Percentiles rank a stretch among this genome's conserved stretches.
phyloP scores from a whole-genome alignment of 78 protist species.

The Emiliania huxleyi region DNA sequence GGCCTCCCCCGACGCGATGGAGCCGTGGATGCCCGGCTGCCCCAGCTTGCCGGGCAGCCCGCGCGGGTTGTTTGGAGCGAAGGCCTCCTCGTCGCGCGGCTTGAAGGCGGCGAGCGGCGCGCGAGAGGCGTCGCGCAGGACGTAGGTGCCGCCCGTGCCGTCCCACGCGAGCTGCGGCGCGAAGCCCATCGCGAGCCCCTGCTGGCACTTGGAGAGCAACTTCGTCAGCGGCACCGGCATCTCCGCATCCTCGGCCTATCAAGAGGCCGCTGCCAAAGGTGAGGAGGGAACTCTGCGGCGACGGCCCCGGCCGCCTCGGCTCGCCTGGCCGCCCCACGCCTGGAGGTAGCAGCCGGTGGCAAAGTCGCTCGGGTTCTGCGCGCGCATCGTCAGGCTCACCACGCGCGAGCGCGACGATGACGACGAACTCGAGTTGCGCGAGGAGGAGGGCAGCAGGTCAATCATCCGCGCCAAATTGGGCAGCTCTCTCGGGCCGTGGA shows the following conservation, averaged over 20 bases:
- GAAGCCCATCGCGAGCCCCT: constrained; percentile 21
- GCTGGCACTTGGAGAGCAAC: not conserved
- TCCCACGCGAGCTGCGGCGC: constrained; percentile 29
- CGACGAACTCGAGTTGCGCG: not conserved
- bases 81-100: constrained; percentile 49
- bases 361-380: not conserved
- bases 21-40: constrained; percentile 24
- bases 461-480: not conserved
- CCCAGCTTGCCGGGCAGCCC: constrained; percentile 35
- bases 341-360: not conserved
- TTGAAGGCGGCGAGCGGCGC: constrained; percentile 4
- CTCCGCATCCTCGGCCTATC: no score
- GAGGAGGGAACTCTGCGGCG: no score
- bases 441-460: not conserved
- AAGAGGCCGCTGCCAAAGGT: no score
- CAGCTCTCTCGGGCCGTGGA: not conserved
- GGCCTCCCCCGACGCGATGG: constrained; percentile 18
- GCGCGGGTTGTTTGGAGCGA: constrained; percentile 46
- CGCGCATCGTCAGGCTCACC: not conserved
- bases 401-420: not conserved
- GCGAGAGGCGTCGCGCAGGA: not conserved
- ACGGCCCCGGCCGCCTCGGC: not conserved
- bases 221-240: not conserved
- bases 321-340: not conserved
- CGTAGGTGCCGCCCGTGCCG: constrained; percentile 44